Evolutionary conservation across 805 yeast genomes (phyloP).

Genomic region (Lipomyces sp.): DNA sequence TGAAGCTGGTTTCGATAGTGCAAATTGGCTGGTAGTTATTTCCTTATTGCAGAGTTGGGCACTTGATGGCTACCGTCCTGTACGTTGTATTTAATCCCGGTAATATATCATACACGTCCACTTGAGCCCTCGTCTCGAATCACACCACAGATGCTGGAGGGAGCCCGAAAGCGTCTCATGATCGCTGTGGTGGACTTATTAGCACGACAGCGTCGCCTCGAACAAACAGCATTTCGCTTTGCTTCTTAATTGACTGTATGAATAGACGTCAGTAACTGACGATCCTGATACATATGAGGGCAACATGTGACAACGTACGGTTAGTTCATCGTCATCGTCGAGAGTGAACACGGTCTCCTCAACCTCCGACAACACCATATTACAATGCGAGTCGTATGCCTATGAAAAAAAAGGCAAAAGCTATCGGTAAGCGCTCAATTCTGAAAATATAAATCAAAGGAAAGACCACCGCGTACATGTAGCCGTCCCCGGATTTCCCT

Average conservation of each 20-base stretch:
- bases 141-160: too few species aligned
- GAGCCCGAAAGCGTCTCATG: slow-evolving; percentile 7
- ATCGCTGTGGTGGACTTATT: slow-evolving; percentile 48
- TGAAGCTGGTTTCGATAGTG: too few species aligned
- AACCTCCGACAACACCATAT: slow-evolving; percentile 91
- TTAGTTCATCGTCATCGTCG: slow-evolving; percentile 45
- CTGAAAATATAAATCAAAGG: neutral
- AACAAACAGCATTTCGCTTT: slow-evolving; percentile 84
- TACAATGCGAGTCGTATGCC: slow-evolving; percentile 95
- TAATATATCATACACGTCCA: neutral
- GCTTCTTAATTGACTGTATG: slow-evolving; percentile 48
- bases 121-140: too few species aligned
- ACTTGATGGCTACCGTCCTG: too few species aligned
- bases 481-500: slow-evolving; percentile 86
- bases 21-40: too few species aligned
- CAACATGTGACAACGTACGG: slow-evolving; percentile 4
- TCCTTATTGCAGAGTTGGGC: too few species aligned
- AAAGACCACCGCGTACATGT: slow-evolving; percentile 51
- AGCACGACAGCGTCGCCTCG: slow-evolving; percentile 97
- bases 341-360: slow-evolving; percentile 70
- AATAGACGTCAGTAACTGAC: neutral
- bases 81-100: too few species aligned
- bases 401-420: too few species aligned
- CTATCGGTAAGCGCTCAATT: neutral
- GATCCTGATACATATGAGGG: neutral